These are phyloP conservation scores for Starmerella vaccinii DNA, from an alignment of 805 yeast species.

Conservation along the genomic window DNA sequence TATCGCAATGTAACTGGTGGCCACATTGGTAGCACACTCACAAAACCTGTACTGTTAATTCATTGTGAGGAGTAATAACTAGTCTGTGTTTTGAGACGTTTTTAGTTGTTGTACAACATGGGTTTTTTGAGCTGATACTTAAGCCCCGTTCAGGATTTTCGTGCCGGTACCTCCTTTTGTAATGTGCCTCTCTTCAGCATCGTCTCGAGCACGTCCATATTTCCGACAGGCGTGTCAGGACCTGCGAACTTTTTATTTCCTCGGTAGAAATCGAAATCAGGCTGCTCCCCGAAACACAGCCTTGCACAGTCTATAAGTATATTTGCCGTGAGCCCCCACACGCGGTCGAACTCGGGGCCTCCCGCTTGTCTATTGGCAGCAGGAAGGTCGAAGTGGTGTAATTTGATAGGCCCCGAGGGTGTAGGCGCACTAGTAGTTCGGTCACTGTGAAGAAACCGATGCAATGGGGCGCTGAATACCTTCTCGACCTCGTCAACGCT, in stretches of 20 bases:
- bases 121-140: too few relatives aligned
- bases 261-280: constrained; percentile 24
- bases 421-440: constrained; percentile 1
- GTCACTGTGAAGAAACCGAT: constrained; percentile 22
- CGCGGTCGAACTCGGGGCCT: constrained; percentile 27
- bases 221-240: constrained; percentile 5
- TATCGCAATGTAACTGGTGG: too few relatives aligned
- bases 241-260: constrained; percentile 3
- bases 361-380: constrained; percentile 27
- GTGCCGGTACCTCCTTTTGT: background rate
- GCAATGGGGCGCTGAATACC: constrained; percentile 27
- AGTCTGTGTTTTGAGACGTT: too few relatives aligned
- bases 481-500: constrained; percentile 29
- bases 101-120: too few relatives aligned
- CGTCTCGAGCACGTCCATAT: constrained; percentile 4
- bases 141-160: background rate
- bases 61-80: too few relatives aligned
- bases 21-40: too few relatives aligned
- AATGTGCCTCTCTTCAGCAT: background rate
- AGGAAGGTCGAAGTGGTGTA: constrained; percentile 29
- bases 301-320: constrained; percentile 35
- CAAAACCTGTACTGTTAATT: too few relatives aligned
- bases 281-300: constrained; percentile 28
- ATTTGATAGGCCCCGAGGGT: constrained; percentile 23
- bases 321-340: constrained; percentile 38